These are phyloP conservation scores for Protomyces pachydermus DNA, from an alignment of 1,139 yeast species.

Conservation along the genomic window DNA sequence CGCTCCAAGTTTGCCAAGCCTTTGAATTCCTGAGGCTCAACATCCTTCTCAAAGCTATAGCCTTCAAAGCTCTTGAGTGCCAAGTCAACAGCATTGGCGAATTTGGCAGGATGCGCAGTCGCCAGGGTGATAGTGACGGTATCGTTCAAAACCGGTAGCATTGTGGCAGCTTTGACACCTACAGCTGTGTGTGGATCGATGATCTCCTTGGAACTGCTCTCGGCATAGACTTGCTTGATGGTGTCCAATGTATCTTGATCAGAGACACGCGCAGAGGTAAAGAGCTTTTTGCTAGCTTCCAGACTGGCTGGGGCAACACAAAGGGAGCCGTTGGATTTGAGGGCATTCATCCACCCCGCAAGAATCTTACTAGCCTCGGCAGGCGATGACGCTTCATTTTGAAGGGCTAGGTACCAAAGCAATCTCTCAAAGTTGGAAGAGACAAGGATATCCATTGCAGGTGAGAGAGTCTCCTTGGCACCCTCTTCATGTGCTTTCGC, in stretches of 20 bases:
- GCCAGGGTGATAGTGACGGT: slow-evolving; percentile 71
- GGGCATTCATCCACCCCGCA: slow-evolving; percentile 69
- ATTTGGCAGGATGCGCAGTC: slow-evolving; percentile 98
- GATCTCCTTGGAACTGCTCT: slow-evolving; percentile 61
- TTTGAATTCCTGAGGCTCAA: slow-evolving; percentile 81
- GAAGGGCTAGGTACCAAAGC: slow-evolving; percentile 79
- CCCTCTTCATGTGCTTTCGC: slow-evolving; percentile 48
- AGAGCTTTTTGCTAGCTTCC: slow-evolving; percentile 59
- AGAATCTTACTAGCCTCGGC: slow-evolving; percentile 70
- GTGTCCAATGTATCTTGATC: slow-evolving; percentile 72
- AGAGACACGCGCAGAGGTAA: slow-evolving; percentile 73
- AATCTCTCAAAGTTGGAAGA: slow-evolving; percentile 94
- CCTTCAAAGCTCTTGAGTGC: slow-evolving; percentile 54
- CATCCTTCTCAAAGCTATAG: slow-evolving; percentile 81
- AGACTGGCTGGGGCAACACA: slow-evolving; percentile 62
- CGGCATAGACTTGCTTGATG: slow-evolving; percentile 59
- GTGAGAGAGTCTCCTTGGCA: slow-evolving; percentile 86
- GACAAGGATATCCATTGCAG: slow-evolving; percentile 97
- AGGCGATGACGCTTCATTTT: slow-evolving; percentile 42
- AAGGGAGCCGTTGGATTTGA: slow-evolving; percentile 72
- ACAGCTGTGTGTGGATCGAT: slow-evolving; percentile 96
- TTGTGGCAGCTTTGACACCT: slow-evolving; percentile 67
- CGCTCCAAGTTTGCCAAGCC: slow-evolving; percentile 65
- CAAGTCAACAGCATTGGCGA: slow-evolving; percentile 87
- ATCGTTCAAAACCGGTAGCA: slow-evolving; percentile 39